Base-by-base conservation (phyloP, 306 rosid species). In the Rubus parviflorus region DNA sequence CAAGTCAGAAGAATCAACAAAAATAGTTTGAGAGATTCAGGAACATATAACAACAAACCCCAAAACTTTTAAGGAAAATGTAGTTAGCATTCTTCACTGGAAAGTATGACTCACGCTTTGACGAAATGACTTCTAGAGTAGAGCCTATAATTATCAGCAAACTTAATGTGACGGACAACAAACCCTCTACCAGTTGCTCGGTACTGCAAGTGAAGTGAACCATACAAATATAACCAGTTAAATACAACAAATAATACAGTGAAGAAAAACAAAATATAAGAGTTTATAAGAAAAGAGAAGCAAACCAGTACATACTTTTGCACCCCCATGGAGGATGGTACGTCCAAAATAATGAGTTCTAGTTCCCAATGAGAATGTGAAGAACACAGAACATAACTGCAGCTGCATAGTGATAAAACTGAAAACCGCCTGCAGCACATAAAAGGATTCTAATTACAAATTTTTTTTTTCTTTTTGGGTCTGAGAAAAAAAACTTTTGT, bases 121-220 rank as follows among this genome's bases (percentile, higher is more conserved):
- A 89, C 88, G 83, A 92, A 92, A 89, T 95, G 98, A 84, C 99
- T 95, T 83, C 99, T 84, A 15, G 97, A 95, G 82, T 92, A 95
- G 53, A 92, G 91, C 84, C 98, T 86, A 85, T 95, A 95, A 81
- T 92, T 92, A 46, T 95, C 99, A 81, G 99, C 98, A 80, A 95
- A 95, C 89, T 89, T 90, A 76, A 95, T 95, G 89, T 91, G 99
- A 16, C 82, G 94, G 73, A 95, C 98, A 79, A 95, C 98, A 75
- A 92, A 92, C 54, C 99, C 99, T 85, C 99, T 92, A 62, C 99
- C 99, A 79, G 99, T 95, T 82, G 99, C 99, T 40, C 97, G 99
- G 81, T 95, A 95, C 99, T 95, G 83, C 35, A 12, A 19, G 81
- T n/a, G 40, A 77, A 86, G 77, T 60, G n/a, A 61, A 65, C 74